Evolutionary conservation across 2,329 filamentous ascomycete genomes (phyloP), one percentile per base, ranked within the genome.

Genomic region (Aureobasidium sp.): DNA sequence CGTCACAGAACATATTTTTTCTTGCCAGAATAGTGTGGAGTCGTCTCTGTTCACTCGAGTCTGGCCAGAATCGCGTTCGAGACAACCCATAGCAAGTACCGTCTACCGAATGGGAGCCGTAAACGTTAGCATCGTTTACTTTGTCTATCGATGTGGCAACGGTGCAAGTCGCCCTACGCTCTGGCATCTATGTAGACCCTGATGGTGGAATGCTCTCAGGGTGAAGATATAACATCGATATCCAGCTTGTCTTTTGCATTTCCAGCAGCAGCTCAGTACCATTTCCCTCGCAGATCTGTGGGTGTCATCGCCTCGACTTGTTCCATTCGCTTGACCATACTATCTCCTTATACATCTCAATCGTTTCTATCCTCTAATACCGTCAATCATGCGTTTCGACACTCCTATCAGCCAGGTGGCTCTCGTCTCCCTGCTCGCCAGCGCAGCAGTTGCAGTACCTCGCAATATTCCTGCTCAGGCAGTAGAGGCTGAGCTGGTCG

Each of bases 91-190:
- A 29, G 20, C 41, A 46, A 60, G 57, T 60, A 32, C 44, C 57
- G 57, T 20, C 34, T 60, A 50, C 44, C 34, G 57, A 51, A 60
- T n/a, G 36, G 34, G 36, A 46, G 37, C n/a, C 13, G 27, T 59
- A 15, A 34, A 60, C 57, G 44, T 13, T 60, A 20, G 6, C 10
- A 3, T 41, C 44, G 57, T 60, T 60, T 20, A 17, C 5, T 17
- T 27, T 60, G 46, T 51, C 57, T 60, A 60, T 60, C 57, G 57
- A 60, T 51, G 17, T 43, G 44, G 27, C 24, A 60, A 60, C 57
- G 55, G 57, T 51, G 15, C 37, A 36, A 17, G 39, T 39, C 13
- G 57, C 46, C 46, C 17, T 51, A 26, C 44, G 24, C 13, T 17
- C 48, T n/a, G 5, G 36, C 29, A 41, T 5, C 29, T 26, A 9